Percentiles rank a stretch among this genome's conserved stretches.
These are phyloP conservation scores for Mycena citricolor DNA, from an alignment of 1,284 basidiomycete species.

Conservation along the genomic window DNA sequence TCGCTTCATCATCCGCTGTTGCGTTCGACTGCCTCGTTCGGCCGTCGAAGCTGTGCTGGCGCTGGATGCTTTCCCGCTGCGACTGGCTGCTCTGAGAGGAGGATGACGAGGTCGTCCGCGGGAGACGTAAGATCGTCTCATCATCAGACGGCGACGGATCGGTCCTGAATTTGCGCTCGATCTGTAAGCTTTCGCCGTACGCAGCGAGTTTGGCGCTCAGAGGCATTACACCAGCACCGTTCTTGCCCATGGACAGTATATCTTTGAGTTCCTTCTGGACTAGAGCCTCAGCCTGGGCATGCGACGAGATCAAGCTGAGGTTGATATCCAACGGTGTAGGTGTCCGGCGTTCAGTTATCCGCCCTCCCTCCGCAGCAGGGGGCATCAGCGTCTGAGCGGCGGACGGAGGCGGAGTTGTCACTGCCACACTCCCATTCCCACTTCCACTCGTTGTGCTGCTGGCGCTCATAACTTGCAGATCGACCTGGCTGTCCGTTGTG, in stretches of 20 bases:
- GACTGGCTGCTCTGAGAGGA: constrained; percentile 1
- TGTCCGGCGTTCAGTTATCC: constrained; percentile 36
- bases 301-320: constrained; percentile 64
- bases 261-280: constrained; percentile 72
- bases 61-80: constrained; percentile 33
- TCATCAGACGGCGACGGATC: too few relatives aligned
- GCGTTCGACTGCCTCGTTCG: constrained; percentile 33
- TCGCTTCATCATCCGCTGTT: constrained; percentile 7
- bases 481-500: constrained; percentile 44
- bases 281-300: constrained; percentile 75
- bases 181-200: constrained; percentile 81
- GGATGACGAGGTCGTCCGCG: too few relatives aligned
- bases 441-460: constrained; percentile 46
- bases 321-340: constrained; percentile 57
- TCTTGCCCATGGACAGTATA: constrained; percentile 54
- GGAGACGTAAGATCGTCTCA: too few relatives aligned
- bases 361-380: background rate
- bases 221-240: constrained; percentile 51
- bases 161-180: constrained; percentile 75
- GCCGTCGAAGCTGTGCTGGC: constrained; percentile 40
- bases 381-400: too few relatives aligned
- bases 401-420: too few relatives aligned
- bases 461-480: constrained; percentile 43
- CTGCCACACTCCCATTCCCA: constrained; percentile 43
- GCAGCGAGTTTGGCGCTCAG: constrained; percentile 84